A percentile compares a stretch with the other conserved stretches of the same genome.
Evolutionary conservation across 208 protist species (phyloP).

Genomic region (Leptomonas seymouri): DNA sequence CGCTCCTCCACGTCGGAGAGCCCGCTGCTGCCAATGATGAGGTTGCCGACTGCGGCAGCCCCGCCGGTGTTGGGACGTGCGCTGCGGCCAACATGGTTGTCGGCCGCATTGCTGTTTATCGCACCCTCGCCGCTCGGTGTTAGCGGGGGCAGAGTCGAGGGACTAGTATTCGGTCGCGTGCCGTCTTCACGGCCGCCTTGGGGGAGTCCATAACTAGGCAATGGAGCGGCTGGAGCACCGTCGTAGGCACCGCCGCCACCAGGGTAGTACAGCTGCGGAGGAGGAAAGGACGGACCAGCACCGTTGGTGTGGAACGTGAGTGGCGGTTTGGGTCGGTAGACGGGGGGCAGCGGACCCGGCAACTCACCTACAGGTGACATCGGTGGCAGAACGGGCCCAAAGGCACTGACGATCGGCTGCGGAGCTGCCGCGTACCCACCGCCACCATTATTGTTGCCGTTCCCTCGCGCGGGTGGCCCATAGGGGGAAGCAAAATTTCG

Average conservation of each 20-base stretch:
- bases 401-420: slow-evolving; percentile 27
- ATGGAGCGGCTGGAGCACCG: slow-evolving; percentile 4
- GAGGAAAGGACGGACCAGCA: neutral
- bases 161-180: slow-evolving; percentile 19
- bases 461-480: slow-evolving; percentile 8
- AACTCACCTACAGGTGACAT: slow-evolving; percentile 31
- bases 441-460: slow-evolving; percentile 10
- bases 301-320: slow-evolving; percentile 35
- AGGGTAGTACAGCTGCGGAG: slow-evolving; percentile 13
- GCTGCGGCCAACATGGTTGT: slow-evolving; percentile 8
- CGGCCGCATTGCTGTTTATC: too few species aligned
- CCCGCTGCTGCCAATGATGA: slow-evolving; percentile 33
- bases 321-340: slow-evolving; percentile 50
- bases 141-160: slow-evolving; percentile 17
- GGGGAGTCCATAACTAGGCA: slow-evolving; percentile 4
- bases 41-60: slow-evolving; percentile 10
- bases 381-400: slow-evolving; percentile 30
- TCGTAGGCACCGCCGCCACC: neutral
- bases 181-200: neutral
- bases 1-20: slow-evolving; percentile 32
- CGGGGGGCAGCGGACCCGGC: slow-evolving; percentile 37
- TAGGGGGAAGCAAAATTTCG: slow-evolving; percentile 22
- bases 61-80: slow-evolving; percentile 18
- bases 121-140: neutral
- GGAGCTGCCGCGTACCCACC: slow-evolving; percentile 1